Evolutionary conservation across 2,329 filamentous ascomycete species (phyloP), one percentile per base, ranked within the genome.

Genomic region (Teratosphaeria zuluensis): DNA sequence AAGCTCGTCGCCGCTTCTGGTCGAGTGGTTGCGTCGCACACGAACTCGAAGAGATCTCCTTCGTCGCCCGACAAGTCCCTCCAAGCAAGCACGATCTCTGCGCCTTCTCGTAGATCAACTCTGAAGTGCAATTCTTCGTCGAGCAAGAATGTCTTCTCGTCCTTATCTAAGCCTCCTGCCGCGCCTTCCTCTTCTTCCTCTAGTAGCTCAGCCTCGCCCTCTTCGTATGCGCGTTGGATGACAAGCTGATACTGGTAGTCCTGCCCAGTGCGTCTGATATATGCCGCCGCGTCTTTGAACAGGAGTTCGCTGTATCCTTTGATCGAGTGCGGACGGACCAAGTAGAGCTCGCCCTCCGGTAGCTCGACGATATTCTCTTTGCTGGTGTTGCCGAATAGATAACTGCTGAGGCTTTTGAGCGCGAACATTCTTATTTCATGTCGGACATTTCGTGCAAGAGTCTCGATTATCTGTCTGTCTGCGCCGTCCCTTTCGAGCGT

Each of bases 161-260:
- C 95, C 67, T 91, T 90, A 69, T 96, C 92, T n/a, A 83, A 84
- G n/a, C 65, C 53, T n/a, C 62, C 65, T 69, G 92, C 89, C 52
- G 84, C 82, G 59, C 84, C 87, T 54, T 82, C 86, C 46, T 69
- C 68, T 76, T 95, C 89, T 66, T 96, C 92, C 52, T 87, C 91
- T 51, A 96, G 77, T 24, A 94, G 81, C 69, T 97, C 92, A 63
- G 92, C 92, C 71, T 99, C 94, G 58, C 94, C 94, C 76, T 99
- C 94, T 71, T 99, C 94, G 79, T 95, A 99, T 60, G 92, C 92
- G 61, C 94, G 85, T 73, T 99, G 94, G 51, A 97, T 84, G 48
- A 97, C 92, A 12, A 99, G 89, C 74, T 99, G 94, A 73, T 97
- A 99, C 70, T 99, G 92, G 70, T 89, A 96, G 57, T 97, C 91